Evolutionary conservation across 78 protist genomes (phyloP), one percentile per base, ranked within the genome.

Genomic region (Dictyostelium citrinum): DNA sequence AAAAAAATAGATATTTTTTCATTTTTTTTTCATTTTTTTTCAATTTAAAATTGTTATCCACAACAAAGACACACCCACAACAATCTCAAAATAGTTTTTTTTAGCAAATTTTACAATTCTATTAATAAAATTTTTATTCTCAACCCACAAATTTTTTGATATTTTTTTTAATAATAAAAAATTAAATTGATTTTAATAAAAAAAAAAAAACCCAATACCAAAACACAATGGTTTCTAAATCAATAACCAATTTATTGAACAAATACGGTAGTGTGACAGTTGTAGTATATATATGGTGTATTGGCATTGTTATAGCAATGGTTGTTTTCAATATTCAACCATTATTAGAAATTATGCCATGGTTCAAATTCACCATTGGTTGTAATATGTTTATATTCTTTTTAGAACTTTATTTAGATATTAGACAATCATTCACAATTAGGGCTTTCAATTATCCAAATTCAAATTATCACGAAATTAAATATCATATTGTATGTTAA

Each of bases 351-450:
- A 43, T 24, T 4, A 67, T 86, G 46, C 85, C 83, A 24, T 86
- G 93, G 93, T 86, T 86, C 27, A 43, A 86, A 24, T 76, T 86
- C 35, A 86, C 93, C 0, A 31, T 86, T 14, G 84, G 93, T 12
- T 86, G 93, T 33, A 86, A 86, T 64, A 67, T 64, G 14, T 86
- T 86, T 67, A 78, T 86, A 35, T 86, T 86, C 58, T 86, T 86
- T 61, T 81, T 86, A 22, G 93, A 86, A 46, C 70, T 86, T 9
- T 86, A 86, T 46, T n/a, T 86, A 2, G 93, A 86, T 46, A 86
- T 86, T 11, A 31, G 93, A 43, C 93, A 86, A 46, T 86, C 93
- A 0, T 86, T 86, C n/a, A 86, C 93, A 17, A 43, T 86, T 5
- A 22, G 93, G 35, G 78, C 80, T 29, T 86, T 60, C n/a, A 64